Conservation (phyloP, 208 protist species). For the Acanthamoeba divionensis region DNA sequence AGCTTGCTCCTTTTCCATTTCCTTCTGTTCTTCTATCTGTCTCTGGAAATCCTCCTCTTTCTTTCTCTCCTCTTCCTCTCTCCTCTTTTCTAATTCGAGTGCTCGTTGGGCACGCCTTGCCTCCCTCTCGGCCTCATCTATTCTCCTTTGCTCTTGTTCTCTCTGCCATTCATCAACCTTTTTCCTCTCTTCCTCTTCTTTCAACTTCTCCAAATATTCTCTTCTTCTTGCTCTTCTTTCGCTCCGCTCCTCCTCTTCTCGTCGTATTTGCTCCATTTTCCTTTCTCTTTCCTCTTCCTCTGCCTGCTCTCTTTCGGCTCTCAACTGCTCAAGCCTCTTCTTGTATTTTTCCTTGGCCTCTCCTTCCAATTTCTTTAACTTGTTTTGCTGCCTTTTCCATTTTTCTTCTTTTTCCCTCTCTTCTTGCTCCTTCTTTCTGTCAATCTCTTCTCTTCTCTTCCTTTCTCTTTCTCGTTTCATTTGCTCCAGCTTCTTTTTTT, state of each 20-base stretch:
- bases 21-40: neutral
- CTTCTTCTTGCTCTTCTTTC: neutral
- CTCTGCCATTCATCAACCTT: neutral
- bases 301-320: neutral
- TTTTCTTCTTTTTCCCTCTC: neutral
- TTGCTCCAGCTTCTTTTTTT: neutral
- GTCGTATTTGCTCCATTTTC: neutral
- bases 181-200: slow-evolving; percentile 27
- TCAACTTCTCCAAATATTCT: neutral
- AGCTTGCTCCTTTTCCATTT: neutral
- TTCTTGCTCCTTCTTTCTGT: neutral
- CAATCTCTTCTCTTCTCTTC: neutral
- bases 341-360: neutral
- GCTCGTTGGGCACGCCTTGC: neutral
- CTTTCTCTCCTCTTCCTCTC: slow-evolving; percentile 8
- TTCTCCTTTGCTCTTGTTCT: neutral
- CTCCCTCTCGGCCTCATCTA: neutral
- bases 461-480: neutral
- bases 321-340: neutral
- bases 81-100: neutral
- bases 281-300: slow-evolving; percentile 10
- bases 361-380: slow-evolving; percentile 15
- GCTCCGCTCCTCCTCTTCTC: neutral
- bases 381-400: slow-evolving; percentile 7
- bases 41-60: slow-evolving; percentile 32